Conservation (phyloP, 371 early-diverging fungal species). For the Vairimorpha necatrix region DNA sequence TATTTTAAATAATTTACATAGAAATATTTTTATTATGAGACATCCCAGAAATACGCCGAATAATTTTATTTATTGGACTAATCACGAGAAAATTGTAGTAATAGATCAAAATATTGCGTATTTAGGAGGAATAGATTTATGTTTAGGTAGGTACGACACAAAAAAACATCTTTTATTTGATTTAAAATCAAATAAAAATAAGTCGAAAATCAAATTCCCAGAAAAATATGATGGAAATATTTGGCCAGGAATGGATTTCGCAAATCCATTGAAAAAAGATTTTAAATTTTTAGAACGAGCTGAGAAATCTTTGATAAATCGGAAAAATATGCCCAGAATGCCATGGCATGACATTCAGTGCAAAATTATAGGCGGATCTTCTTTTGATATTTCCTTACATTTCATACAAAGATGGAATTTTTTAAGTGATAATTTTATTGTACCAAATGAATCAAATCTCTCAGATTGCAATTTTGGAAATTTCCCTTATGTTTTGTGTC, state of each 20-base stretch:
- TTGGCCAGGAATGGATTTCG: slow-evolving; percentile 79
- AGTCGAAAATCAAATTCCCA: no score
- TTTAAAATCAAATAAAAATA: slow-evolving; percentile 51
- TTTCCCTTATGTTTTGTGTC: slow-evolving; percentile 68
- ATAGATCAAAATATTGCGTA: slow-evolving; percentile 76
- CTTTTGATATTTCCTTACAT: slow-evolving; percentile 75
- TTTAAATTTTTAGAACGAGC: slow-evolving; percentile 70
- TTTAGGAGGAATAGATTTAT: slow-evolving; percentile 80
- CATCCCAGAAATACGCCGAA: slow-evolving; percentile 67
- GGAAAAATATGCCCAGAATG: slow-evolving; percentile 69
- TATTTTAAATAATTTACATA: slow-evolving; percentile 71
- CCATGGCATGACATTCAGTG: slow-evolving; percentile 85
- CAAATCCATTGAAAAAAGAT: slow-evolving; percentile 80
- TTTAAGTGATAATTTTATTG: neutral
- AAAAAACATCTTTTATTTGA: slow-evolving; percentile 74
- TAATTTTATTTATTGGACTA: slow-evolving; percentile 66
- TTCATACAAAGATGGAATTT: slow-evolving; percentile 74
- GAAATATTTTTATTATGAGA: slow-evolving; percentile 70
- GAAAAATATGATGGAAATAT: slow-evolving; percentile 55
- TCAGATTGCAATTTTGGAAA: neutral
- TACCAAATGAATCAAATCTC: slow-evolving; percentile 2
- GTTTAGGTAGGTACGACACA: slow-evolving; percentile 80
- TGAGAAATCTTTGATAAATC: slow-evolving; percentile 64
- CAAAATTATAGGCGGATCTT: slow-evolving; percentile 68
- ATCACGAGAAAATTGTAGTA: slow-evolving; percentile 79